Conservation (phyloP, 2,329 filamentous ascomycete genomes). For the Nemania bipapillata region DNA sequence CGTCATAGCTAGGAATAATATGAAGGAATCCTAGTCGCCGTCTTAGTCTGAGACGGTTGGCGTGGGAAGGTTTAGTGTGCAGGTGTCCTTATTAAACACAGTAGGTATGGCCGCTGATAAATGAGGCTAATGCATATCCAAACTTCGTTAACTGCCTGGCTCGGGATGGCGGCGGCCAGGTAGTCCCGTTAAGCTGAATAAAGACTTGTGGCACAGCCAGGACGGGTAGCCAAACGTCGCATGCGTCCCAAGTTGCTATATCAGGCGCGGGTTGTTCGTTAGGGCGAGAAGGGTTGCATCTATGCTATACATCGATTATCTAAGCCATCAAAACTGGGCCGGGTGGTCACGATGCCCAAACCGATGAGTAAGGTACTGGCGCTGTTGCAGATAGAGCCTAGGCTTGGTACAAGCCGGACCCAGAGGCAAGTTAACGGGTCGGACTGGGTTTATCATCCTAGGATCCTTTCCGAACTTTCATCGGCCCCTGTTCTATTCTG, state of each 20-base stretch:
- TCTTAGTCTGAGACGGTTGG: constrained; percentile 29
- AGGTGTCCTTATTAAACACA: constrained; percentile 23
- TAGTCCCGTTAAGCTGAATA: constrained; percentile 24
- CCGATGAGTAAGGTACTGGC: constrained; percentile 10
- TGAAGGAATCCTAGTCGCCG: constrained; percentile 21
- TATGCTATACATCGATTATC: constrained; percentile 9
- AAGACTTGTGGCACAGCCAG: constrained; percentile 27
- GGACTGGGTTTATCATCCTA: constrained; percentile 23
- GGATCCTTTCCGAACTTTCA: constrained; percentile 33
- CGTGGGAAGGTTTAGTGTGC: constrained; percentile 31
- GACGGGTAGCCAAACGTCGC: constrained; percentile 26
- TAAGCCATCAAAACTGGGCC: constrained; percentile 13
- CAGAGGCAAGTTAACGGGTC: constrained; percentile 23
- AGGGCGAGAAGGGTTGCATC: constrained; percentile 26
- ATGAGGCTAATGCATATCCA: constrained; percentile 30
- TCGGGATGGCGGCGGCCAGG: constrained; percentile 9
- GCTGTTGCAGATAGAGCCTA: background rate
- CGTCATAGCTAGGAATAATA: constrained; percentile 31
- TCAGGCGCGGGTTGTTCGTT: constrained; percentile 14
- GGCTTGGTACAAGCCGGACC: background rate
- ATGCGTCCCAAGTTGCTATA: constrained; percentile 33
- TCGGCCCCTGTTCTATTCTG: constrained; percentile 25
- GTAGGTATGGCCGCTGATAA: constrained; percentile 25
- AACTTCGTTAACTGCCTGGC: constrained; percentile 1
- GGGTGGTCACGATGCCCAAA: constrained; percentile 3